Conservation (phyloP, 768 basidiomycete species). For the Pleurotus djamor region DNA sequence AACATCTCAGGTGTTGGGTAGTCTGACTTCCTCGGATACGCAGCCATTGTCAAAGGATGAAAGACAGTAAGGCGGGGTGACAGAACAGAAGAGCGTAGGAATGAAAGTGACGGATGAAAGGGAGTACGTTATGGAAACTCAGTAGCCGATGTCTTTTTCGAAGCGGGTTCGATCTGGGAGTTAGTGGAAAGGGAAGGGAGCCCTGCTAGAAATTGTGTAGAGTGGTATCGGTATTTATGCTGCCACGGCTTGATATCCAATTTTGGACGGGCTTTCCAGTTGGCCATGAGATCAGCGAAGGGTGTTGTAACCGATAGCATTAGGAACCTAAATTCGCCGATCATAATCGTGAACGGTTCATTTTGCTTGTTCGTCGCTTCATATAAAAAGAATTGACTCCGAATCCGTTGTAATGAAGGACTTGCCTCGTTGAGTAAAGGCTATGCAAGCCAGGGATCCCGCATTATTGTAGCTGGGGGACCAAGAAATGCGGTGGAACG, state of each 20-base stretch:
- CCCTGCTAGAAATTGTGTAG: too few relatives aligned
- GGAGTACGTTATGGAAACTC: too few relatives aligned
- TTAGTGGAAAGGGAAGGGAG: too few relatives aligned
- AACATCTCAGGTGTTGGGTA: slow-evolving; percentile 8
- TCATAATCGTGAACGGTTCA: slow-evolving; percentile 6
- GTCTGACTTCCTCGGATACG: slow-evolving; percentile 1
- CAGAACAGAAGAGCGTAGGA: too few relatives aligned
- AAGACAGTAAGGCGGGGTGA: neutral
- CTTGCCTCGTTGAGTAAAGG: neutral
- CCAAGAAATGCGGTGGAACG: neutral
- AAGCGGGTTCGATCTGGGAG: neutral
- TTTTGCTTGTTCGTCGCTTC: neutral
- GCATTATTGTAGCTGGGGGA: too few relatives aligned
- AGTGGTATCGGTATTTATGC: slow-evolving; percentile 1
- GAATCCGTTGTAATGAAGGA: neutral
- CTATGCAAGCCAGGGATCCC: neutral
- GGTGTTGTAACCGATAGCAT: neutral
- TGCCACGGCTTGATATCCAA: neutral
- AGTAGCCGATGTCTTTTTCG: neutral
- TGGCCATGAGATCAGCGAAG: slow-evolving; percentile 7
- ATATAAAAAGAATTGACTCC: neutral
- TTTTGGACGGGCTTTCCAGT: neutral
- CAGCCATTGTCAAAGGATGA: neutral
- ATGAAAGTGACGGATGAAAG: too few relatives aligned
- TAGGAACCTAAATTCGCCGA: slow-evolving; percentile 5